phyloP scores from a whole-genome alignment of 805 yeast genomes.

The Wickerhamomyces subpelliculosus region DNA sequence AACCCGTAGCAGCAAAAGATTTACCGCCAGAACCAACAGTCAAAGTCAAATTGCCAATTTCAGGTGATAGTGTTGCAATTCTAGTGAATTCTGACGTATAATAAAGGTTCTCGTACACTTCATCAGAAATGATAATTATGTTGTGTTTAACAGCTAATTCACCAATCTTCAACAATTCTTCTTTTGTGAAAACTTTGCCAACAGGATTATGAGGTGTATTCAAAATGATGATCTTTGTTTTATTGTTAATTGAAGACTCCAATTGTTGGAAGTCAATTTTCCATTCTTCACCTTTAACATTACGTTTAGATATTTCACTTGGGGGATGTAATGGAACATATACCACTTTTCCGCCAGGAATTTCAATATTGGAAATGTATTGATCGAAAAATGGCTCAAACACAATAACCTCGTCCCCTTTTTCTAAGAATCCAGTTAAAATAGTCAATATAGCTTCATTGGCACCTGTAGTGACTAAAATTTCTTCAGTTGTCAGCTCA shows the following conservation, averaged over 20 bases:
- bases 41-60: conserved; percentile 68
- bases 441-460: conserved; percentile 89
- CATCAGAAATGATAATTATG: conserved; percentile 80
- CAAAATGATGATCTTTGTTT: conserved; percentile 79
- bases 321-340: conserved; percentile 88
- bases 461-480: conserved; percentile 91
- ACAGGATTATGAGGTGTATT: conserved; percentile 97
- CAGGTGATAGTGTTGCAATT: conserved; percentile 77
- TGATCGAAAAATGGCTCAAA: conserved; percentile 97
- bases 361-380: conserved; percentile 87
- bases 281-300: conserved; percentile 84
- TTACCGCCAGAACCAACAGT: conserved; percentile 98
- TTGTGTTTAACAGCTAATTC: conserved; percentile 80
- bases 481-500: conserved; percentile 48
- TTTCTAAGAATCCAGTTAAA: conserved; percentile 75
- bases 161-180: conserved; percentile 73
- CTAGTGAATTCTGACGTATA: conserved; percentile 67
- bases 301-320: conserved; percentile 49
- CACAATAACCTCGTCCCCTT: conserved; percentile 93
- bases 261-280: conserved; percentile 71
- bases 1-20: conserved; percentile 97
- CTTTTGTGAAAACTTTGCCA: conserved; percentile 78
- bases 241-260: conserved; percentile 59
- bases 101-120: conserved; percentile 88
- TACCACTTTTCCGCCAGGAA: conserved; percentile 88